Evolutionary conservation across 805 yeast genomes (phyloP), one percentile per base, ranked within the genome.

Genomic region (Lipomyces kockii): DNA sequence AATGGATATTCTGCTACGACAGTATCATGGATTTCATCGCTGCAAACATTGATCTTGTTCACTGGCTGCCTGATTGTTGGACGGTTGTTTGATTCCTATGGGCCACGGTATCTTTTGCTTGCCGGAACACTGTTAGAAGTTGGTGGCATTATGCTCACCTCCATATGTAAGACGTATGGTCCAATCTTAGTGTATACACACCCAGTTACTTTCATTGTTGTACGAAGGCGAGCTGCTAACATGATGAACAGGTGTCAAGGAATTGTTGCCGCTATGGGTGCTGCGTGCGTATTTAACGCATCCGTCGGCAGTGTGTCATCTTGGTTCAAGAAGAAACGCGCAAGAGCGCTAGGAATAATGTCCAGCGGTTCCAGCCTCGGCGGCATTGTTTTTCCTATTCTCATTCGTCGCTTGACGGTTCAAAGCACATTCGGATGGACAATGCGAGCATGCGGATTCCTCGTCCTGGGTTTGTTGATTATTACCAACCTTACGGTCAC

Each of bases 371-470:
- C 87, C 0, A 81, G 86, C 6, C 72, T 84, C 8, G 88, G 88
- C 2, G 86, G 86, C 9, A 75, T 83, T 63, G 66, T 82, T n/a
- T 84, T 82, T 73, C 85, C 87, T 7, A 74, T 83, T 58, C 79
- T 83, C 79, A 78, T 84, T 27, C 79, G 83, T 58, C 75, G 74
- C 29, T 74, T 84, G 54, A 80, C 82, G 60, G 67, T 73, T 8
- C 74, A 76, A 22, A 79, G 84, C 22, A 88, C 89, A 0, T 85
- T 83, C 71, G 80, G 78, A 11, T 86, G 89, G 88, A 81, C 86
- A 3, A 79, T 84, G 63, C 79, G 89, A 60, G 78, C 81, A 17
- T 76, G 85, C 62, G 85, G 85, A 0, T 82, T 86, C 69, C 75
- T 85, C 22, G 78, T 81, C 60, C 71, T 80, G 7, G 80, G 67